These are phyloP conservation scores for Thermomucor indicae-seudaticae DNA, from an alignment of 371 early-diverging fungal species.

Conservation along the genomic window DNA sequence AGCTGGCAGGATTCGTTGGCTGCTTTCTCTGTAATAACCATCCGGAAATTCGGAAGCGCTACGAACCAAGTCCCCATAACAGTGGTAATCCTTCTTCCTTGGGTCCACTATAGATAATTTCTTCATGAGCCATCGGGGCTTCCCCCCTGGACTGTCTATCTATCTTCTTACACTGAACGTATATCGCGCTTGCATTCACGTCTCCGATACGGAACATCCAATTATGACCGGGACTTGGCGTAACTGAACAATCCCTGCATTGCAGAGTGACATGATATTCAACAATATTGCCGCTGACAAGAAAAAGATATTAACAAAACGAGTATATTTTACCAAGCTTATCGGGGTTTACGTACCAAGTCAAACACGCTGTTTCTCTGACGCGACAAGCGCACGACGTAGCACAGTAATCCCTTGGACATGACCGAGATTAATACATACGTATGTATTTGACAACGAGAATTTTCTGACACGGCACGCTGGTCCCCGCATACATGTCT, in stretches of 20 bases:
- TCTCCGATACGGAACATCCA: slow-evolving; percentile 42
- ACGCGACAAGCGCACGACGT: slow-evolving; percentile 35
- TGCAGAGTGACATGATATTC: slow-evolving; percentile 43
- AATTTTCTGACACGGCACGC: neutral
- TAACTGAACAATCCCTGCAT: slow-evolving; percentile 30
- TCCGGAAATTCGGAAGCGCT: slow-evolving; percentile 26
- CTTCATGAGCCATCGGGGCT: neutral
- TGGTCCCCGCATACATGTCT: slow-evolving; percentile 19
- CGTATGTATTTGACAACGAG: neutral
- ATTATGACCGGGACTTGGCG: slow-evolving; percentile 35
- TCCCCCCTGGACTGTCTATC: too few species aligned
- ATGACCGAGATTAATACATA: slow-evolving; percentile 18
- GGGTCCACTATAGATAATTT: slow-evolving; percentile 8
- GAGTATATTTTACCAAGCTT: neutral
- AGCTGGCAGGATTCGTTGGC: slow-evolving; percentile 30
- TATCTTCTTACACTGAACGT: slow-evolving; percentile 21
- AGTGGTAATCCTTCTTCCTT: slow-evolving; percentile 17
- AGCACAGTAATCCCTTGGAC: slow-evolving; percentile 36
- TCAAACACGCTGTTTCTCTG: slow-evolving; percentile 33
- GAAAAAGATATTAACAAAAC: neutral
- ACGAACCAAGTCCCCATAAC: slow-evolving; percentile 37
- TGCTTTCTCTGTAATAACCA: slow-evolving; percentile 16
- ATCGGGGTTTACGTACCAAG: slow-evolving; percentile 21
- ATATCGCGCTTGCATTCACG: slow-evolving; percentile 20
- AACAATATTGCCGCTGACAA: slow-evolving; percentile 32